Evolutionary conservation across 139 green algal genomes (phyloP), one percentile per base, ranked within the genome.

Genomic region (Tetradesmus obliquus): DNA sequence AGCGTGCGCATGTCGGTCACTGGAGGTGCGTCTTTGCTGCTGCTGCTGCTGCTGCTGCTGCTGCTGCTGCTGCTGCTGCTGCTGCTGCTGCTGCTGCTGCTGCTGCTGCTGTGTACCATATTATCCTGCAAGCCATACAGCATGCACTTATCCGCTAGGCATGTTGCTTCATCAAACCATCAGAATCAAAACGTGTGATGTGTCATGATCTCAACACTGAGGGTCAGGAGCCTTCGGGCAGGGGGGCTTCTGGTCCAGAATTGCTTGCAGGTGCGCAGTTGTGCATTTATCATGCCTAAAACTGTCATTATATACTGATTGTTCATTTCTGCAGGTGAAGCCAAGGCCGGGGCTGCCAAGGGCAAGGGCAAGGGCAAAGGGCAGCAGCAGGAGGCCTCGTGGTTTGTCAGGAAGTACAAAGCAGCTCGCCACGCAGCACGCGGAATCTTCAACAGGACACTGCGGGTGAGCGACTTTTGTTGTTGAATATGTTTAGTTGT

Each of bases 1-100:
- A 88, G 45, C 24, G 88, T 92, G 32, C 88, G 88, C 51, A 88
- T 91, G 88, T 72, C 79, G 32, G 86, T 90, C 0, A 45, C 8
- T 72, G 86, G 85, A 51, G 54, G 54, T 87, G 82, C 1, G n/a
- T n/a, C n/a, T n/a, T n/a, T n/a, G 82, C 20, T 19, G 55, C 79
- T 55, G 20, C 55, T 53, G 20, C 24, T 82, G 76, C 76, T 82
- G 76, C 76, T 51, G 24, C 76, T 53, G 76, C n/a, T 55, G 76
- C n/a, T 53, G 24, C 24, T 20, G 20, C 24, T 55, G 2, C 5
- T 82, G n/a, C 3, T 79, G 24, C 2, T 55, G n/a, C 76, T 17
- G 54, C 6, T 3, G 3, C 6, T 53, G 7, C 3, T 55, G 76
- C 32, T 45, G 32, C 2, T 55, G n/a, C 76, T 17, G 54, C 6